These are phyloP conservation scores for Dipteronia dyeriana DNA, from an alignment of 345 rosid species.

Conservation along the genomic window DNA sequence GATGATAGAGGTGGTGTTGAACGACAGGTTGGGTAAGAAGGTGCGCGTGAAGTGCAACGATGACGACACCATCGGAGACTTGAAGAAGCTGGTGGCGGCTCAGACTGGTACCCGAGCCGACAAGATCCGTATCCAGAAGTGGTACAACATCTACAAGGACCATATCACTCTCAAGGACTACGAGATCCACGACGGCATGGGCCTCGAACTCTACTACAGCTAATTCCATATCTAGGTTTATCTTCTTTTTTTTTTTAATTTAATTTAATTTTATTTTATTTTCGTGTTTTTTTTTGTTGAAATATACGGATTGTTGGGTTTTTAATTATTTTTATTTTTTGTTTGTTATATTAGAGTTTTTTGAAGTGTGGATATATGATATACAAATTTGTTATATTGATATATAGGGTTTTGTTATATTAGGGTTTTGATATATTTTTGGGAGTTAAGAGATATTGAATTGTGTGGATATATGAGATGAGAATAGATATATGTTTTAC, in stretches of 20 bases:
- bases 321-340: neutral
- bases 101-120: constrained; percentile 60
- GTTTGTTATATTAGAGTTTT: too few relatives aligned
- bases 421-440: too few relatives aligned
- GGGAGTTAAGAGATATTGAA: too few relatives aligned
- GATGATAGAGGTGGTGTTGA: constrained; percentile 81
- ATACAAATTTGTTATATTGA: too few relatives aligned
- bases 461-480: too few relatives aligned
- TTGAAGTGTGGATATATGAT: too few relatives aligned
- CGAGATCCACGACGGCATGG: constrained; percentile 86
- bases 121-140: constrained; percentile 63
- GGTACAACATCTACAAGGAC: constrained; percentile 72
- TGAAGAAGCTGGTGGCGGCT: constrained; percentile 83
- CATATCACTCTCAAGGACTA: constrained; percentile 80
- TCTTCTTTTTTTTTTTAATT: constrained; percentile 21
- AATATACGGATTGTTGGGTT: neutral
- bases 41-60: constrained; percentile 83
- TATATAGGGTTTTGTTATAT: too few relatives aligned
- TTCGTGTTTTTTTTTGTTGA: neutral
- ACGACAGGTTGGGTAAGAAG: constrained; percentile 76
- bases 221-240: constrained; percentile 20
- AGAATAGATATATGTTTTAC: too few relatives aligned
- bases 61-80: constrained; percentile 76
- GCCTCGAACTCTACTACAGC: constrained; percentile 79
- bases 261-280: neutral